Evolutionary conservation across 2,329 filamentous ascomycete genomes (phyloP).

Genomic region (Epichloe festucae): DNA sequence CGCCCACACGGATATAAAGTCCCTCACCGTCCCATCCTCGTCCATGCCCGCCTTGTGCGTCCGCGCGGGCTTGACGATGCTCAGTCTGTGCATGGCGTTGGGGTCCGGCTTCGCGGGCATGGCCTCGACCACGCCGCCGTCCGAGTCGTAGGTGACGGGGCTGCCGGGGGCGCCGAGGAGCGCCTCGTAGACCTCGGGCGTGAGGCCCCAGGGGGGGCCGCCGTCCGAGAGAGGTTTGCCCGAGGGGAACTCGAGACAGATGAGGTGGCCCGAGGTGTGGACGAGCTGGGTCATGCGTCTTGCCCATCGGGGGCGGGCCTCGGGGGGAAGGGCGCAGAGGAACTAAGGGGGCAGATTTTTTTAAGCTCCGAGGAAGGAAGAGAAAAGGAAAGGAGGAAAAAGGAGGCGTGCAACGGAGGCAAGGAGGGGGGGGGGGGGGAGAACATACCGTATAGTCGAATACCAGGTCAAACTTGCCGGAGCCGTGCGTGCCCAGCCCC

Average conservation of each 20-base stretch:
- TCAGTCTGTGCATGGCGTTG: slow-evolving; percentile 29
- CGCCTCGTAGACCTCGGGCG: slow-evolving; percentile 56
- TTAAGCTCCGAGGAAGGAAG: no score
- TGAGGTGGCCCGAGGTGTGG: slow-evolving; percentile 33
- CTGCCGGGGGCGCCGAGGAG: slow-evolving; percentile 59
- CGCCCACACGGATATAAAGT: slow-evolving; percentile 43
- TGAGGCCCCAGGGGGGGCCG: slow-evolving; percentile 63
- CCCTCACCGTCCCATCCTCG: slow-evolving; percentile 32
- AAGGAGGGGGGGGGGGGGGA: no score
- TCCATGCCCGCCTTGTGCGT: slow-evolving; percentile 35
- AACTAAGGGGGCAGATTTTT: slow-evolving; percentile 31
- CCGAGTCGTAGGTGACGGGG: slow-evolving; percentile 44
- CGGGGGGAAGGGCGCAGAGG: slow-evolving; percentile 48
- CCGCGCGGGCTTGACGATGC: slow-evolving; percentile 35
- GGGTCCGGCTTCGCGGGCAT: slow-evolving; percentile 22
- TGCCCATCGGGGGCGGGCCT: slow-evolving; percentile 40
- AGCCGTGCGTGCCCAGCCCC: slow-evolving; percentile 25
- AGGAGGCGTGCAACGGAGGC: not conserved
- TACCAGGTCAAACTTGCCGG: slow-evolving; percentile 49
- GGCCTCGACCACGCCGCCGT: slow-evolving; percentile 29
- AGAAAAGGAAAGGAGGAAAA: no score
- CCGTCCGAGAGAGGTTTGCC: slow-evolving; percentile 50
- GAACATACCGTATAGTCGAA: slow-evolving; percentile 51
- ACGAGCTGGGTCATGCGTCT: slow-evolving; percentile 38
- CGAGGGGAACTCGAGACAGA: slow-evolving; percentile 68